Evolutionary conservation across 768 basidiomycete species (phyloP).

Genomic region (Calocera viscosa): DNA sequence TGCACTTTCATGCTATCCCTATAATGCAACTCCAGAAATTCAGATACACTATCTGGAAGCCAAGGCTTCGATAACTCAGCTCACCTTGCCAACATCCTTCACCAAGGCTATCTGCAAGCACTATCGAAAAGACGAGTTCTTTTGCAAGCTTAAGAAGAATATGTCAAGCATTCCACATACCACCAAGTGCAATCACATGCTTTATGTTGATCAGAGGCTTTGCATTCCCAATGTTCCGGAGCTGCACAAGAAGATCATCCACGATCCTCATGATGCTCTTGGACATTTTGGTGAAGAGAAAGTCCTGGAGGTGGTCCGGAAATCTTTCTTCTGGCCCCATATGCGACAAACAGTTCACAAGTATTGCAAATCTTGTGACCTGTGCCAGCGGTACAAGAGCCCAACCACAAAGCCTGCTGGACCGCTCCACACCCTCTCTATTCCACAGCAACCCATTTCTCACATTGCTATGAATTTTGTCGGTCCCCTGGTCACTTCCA

Average conservation of each 20-base stretch:
- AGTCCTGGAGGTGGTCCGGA: constrained; percentile 16
- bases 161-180: neutral
- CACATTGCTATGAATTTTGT: constrained; percentile 16
- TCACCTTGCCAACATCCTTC: neutral
- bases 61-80: neutral
- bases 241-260: constrained; percentile 8
- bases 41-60: neutral
- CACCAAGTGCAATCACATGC: constrained; percentile 13
- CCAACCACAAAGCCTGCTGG: constrained; percentile 19
- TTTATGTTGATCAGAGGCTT: constrained; percentile 18
- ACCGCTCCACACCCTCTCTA: constrained; percentile 19
- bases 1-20: constrained; percentile 29
- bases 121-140: constrained; percentile 15
- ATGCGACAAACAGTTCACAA: constrained; percentile 22
- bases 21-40: neutral
- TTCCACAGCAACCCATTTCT: constrained; percentile 12
- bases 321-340: constrained; percentile 24
- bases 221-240: constrained; percentile 16
- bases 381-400: constrained; percentile 29
- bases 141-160: neutral
- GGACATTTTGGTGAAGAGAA: constrained; percentile 21
- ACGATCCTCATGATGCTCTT: constrained; percentile 15
- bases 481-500: constrained; percentile 12
- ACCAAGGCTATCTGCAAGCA: constrained; percentile 5
- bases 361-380: constrained; percentile 28